Base-by-base conservation (phyloP, 306 rosid genomes). In the Luffa aegyptiaca region DNA sequence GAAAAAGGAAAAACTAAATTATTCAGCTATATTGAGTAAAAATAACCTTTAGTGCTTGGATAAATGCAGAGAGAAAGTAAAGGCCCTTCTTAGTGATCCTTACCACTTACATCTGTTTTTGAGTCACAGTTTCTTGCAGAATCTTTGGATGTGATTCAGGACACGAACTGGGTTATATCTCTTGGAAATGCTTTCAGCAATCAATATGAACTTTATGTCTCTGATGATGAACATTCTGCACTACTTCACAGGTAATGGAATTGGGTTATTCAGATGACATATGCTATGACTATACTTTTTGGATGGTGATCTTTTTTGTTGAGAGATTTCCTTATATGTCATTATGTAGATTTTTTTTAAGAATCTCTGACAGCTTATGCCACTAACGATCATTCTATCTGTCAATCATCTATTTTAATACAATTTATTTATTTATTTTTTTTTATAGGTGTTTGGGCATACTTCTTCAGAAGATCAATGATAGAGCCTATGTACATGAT, bases 121-220 rank as follows among this genome's bases (percentile, higher is more conserved):
- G 82, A 82, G 59, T 81, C 76, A 80, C 90, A 95, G 98, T 95
- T 95, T 85, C 93, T 95, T 81, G 91, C 98, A 68, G 97, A 95
- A 85, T 95, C 98, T 81, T 90, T 95, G 88, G 97, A 95, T 81
- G 95, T 92, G 79, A 91, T 91, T 87, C 96, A 95, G 87, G 98
- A 95, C 80, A 83, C 84, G 39, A 86, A 86, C 80, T 95, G 98
- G 98, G 83, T 87, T 80, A 92, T 89, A 87, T 87, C 97, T 88
- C 93, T 92, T 82, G 97, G 98, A 82, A 89, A 91, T 89, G 86
- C 90, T 81, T 88, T 95, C 84, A 87, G 93, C 86, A 85, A 83
- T 78, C 97, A 95, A 81, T 95, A 92, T 89, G 97, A 91, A 71
- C 98, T 92, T 76, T 94, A 94, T 88, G 83, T 96, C 64, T 80